Conservation (phyloP, 2,329 filamentous ascomycete genomes). For the Pyrenophora graminea region DNA sequence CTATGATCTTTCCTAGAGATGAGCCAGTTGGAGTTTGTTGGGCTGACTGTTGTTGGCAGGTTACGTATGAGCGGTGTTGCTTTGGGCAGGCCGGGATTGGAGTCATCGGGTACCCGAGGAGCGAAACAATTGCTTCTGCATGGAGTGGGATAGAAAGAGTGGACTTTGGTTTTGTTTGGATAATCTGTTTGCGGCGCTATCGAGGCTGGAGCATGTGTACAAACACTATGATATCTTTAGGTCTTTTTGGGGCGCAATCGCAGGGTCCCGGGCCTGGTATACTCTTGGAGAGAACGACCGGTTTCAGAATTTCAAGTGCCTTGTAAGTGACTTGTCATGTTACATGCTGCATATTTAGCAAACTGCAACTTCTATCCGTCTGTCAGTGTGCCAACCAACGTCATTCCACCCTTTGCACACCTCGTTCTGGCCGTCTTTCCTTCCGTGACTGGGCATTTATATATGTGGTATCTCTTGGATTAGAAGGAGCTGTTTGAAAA, state of each 20-base stretch:
- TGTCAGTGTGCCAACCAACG: too few relatives aligned
- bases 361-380: too few relatives aligned
- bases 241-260: background rate
- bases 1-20: constrained; percentile 15
- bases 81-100: background rate
- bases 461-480: constrained; percentile 60
- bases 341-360: too few relatives aligned
- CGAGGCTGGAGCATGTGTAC: constrained; percentile 6
- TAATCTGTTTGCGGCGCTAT: constrained; percentile 8
- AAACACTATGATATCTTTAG: constrained; percentile 1
- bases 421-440: too few relatives aligned
- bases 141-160: background rate
- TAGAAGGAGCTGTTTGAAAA: constrained; percentile 38
- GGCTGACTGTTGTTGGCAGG: constrained; percentile 31
- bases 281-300: background rate
- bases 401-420: too few relatives aligned
- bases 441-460: constrained; percentile 24
- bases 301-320: background rate
- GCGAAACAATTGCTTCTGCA: background rate
- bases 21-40: constrained; percentile 2
- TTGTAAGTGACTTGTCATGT: too few relatives aligned
- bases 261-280: background rate
- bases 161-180: constrained; percentile 2
- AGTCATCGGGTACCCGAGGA: background rate
- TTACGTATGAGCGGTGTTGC: constrained; percentile 22